Evolutionary conservation across 139 green algal genomes (phyloP).

Genomic region (Edaphochlamys debaryana): DNA sequence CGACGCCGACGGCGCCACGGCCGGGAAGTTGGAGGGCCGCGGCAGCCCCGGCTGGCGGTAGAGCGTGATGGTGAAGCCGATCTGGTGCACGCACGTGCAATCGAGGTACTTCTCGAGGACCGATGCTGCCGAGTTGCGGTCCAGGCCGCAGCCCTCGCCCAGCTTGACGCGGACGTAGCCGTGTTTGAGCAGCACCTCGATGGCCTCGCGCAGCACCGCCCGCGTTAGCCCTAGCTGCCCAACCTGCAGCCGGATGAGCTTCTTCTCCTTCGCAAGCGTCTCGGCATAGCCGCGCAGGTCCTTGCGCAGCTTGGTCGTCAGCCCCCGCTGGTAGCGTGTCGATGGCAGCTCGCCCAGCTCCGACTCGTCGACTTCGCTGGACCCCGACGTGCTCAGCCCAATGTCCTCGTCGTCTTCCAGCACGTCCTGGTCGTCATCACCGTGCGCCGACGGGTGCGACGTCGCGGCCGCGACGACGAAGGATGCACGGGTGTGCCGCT

Average conservation of each 20-base stretch:
- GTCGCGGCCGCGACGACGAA: no score
- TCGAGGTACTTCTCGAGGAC: constrained; percentile 56
- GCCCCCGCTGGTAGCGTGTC: constrained; percentile 10
- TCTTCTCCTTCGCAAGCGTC: constrained; percentile 47
- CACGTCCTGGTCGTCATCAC: background rate
- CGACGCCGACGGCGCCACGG: background rate
- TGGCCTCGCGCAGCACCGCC: constrained; percentile 40
- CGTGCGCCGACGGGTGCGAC: no score
- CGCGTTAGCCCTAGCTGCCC: constrained; percentile 59
- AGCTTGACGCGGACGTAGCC: constrained; percentile 59
- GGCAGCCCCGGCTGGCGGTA: constrained; percentile 56
- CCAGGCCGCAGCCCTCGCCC: constrained; percentile 56
- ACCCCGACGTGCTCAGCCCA: background rate
- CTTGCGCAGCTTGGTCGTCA: constrained; percentile 47
- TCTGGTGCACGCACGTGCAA: constrained; percentile 50
- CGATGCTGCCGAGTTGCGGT: constrained; percentile 38
- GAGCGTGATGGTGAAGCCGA: constrained; percentile 65
- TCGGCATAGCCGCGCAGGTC: constrained; percentile 36
- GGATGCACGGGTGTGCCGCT: no score
- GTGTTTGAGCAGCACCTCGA: constrained; percentile 55
- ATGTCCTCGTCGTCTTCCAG: constrained; percentile 15
- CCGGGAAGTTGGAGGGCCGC: constrained; percentile 47
- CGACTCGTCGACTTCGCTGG: background rate
- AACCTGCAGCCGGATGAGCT: constrained; percentile 34
- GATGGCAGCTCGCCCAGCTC: constrained; percentile 29